phyloP scores from a whole-genome alignment of 2,329 filamentous ascomycete species.

The Colletotrichum neosansevieriae region DNA sequence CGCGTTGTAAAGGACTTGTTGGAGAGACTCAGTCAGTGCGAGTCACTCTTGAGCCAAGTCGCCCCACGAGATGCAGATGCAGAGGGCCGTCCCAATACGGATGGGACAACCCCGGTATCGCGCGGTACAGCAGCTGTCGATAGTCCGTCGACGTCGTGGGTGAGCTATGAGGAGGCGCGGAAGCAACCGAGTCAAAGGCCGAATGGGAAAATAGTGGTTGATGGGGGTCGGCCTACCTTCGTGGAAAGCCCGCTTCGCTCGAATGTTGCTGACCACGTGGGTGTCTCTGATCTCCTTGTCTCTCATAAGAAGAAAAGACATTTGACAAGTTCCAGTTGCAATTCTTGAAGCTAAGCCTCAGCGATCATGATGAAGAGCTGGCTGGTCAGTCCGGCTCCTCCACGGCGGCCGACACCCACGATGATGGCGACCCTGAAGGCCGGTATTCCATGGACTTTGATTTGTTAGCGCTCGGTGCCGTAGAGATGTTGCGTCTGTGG shows the following conservation, averaged over 20 bases:
- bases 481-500: slow-evolving; percentile 70
- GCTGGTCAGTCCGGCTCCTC: neutral
- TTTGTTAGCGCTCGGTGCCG: slow-evolving; percentile 15
- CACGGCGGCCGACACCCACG: neutral
- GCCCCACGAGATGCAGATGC: slow-evolving; percentile 26
- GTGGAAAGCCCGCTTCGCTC: slow-evolving; percentile 67
- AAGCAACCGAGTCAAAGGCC: slow-evolving; percentile 18
- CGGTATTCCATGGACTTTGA: slow-evolving; percentile 30
- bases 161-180: slow-evolving; percentile 33
- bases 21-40: slow-evolving; percentile 30
- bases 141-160: slow-evolving; percentile 19
- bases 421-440: neutral
- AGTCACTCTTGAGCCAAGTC: slow-evolving; percentile 27
- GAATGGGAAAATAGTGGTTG: slow-evolving; percentile 63
- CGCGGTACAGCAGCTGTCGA: neutral
- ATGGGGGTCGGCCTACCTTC: slow-evolving; percentile 66
- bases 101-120: slow-evolving; percentile 1
- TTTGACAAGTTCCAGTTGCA: neutral
- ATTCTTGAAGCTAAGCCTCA: slow-evolving; percentile 11
- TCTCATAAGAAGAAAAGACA: neutral
- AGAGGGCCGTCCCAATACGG: neutral
- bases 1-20: slow-evolving; percentile 27
- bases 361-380: neutral
- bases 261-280: slow-evolving; percentile 68
- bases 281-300: slow-evolving; percentile 39